A percentile compares a stretch with the other conserved stretches of the same genome.
These are phyloP conservation scores for Protomyces lactucae-debilis DNA, from an alignment of 1,139 yeast species.

Conservation along the genomic window DNA sequence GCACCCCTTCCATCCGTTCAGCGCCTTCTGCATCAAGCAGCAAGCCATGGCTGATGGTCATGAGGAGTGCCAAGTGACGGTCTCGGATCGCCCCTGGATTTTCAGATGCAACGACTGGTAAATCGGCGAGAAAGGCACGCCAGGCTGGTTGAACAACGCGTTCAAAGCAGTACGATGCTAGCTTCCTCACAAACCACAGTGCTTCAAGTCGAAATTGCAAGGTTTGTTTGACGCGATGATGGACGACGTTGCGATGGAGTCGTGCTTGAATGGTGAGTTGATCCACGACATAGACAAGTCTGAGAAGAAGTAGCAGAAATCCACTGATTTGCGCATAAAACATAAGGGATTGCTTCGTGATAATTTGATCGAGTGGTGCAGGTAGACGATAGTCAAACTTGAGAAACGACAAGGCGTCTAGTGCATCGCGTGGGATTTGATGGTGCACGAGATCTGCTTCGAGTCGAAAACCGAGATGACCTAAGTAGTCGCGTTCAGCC, in stretches of 20 bases:
- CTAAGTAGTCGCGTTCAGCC: slow-evolving; percentile 3
- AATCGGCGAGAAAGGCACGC: neutral
- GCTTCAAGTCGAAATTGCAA: slow-evolving; percentile 14
- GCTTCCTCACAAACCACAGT: neutral
- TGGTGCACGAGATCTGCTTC: slow-evolving; percentile 6
- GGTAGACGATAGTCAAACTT: slow-evolving; percentile 10
- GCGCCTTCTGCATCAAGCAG: neutral
- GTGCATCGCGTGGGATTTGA: slow-evolving; percentile 1
- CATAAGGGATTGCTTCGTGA: neutral
- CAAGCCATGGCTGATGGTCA: slow-evolving; percentile 1
- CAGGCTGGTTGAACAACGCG: slow-evolving; percentile 2
- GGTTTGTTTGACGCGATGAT: neutral
- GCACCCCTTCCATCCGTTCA: neutral
- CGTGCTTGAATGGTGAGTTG: slow-evolving; percentile 5
- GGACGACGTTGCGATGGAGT: neutral
- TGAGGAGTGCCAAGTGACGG: slow-evolving; percentile 10
- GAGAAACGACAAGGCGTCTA: slow-evolving; percentile 18
- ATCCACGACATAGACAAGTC: slow-evolving; percentile 7
- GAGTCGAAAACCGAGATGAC: slow-evolving; percentile 1
- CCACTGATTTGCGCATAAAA: slow-evolving; percentile 5
- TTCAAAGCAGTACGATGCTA: slow-evolving; percentile 9
- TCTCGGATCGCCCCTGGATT: slow-evolving; percentile 1
- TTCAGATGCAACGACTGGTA: neutral
- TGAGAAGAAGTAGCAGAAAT: slow-evolving; percentile 9
- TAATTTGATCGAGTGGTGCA: slow-evolving; percentile 10